Evolutionary conservation across 768 basidiomycete species (phyloP).

Genomic region (Suillus subalutaceus): DNA sequence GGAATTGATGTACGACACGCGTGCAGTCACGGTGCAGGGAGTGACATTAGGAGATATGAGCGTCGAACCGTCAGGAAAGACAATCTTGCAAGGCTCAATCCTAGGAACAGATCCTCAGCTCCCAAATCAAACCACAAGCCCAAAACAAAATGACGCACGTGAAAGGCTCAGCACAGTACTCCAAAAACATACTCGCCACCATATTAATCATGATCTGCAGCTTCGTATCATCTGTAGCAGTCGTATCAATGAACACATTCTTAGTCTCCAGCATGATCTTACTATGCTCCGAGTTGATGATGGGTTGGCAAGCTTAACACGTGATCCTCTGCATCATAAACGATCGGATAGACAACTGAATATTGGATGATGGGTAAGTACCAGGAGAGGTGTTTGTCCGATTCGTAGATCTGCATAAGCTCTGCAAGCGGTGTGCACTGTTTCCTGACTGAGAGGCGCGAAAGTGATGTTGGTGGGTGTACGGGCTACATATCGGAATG

Average conservation of each 20-base stretch:
- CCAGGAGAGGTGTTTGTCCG: slow-evolving; percentile 85
- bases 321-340: slow-evolving; percentile 86
- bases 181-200: slow-evolving; percentile 95
- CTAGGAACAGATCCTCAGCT: slow-evolving; percentile 40
- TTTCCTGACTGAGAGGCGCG: slow-evolving; percentile 73
- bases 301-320: slow-evolving; percentile 98
- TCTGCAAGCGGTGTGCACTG: slow-evolving; percentile 85
- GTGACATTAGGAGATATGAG: slow-evolving; percentile 83
- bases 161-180: slow-evolving; percentile 91
- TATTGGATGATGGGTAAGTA: slow-evolving; percentile 94
- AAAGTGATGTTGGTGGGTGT: slow-evolving; percentile 92
- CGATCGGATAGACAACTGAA: slow-evolving; percentile 97
- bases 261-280: slow-evolving; percentile 94
- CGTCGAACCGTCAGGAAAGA: slow-evolving; percentile 74
- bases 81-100: slow-evolving; percentile 89
- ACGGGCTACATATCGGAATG: slow-evolving; percentile 85
- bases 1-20: slow-evolving; percentile 91
- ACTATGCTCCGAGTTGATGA: slow-evolving; percentile 96
- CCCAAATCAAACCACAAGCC: not conserved
- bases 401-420: slow-evolving; percentile 93
- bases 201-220: slow-evolving; percentile 95
- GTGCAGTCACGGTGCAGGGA: slow-evolving; percentile 69
- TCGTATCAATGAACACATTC: slow-evolving; percentile 96
- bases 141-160: slow-evolving; percentile 57
- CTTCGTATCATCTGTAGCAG: slow-evolving; percentile 96